Evolutionary conservation across 352 stramenopile genomes (phyloP), one percentile per base, ranked within the genome.

Genomic region (Globisporangium splendens): DNA sequence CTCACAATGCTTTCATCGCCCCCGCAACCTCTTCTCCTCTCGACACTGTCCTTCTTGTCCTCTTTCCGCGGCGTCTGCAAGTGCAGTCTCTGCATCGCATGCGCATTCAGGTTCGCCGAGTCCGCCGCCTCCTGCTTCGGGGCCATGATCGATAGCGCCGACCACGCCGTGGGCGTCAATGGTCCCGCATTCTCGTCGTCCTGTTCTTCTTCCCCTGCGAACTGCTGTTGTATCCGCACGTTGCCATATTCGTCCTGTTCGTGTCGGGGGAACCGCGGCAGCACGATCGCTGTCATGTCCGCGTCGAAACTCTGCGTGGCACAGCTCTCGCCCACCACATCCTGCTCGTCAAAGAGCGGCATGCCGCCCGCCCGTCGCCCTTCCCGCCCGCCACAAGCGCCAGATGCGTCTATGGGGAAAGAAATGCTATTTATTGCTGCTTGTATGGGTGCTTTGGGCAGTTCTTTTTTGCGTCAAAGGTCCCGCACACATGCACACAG

Each of bases 281-380:
- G 18, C 14, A 33, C 17, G 24, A 38, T 10, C 35, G 54, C n/a
- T n/a, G n/a, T 17, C 55, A 61, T 55, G 46, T 65, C 47, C 14
- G 59, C 57, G 49, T 68, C 59, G 35, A 72, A 66, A 35, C 2
- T 10, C 42, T 74, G 61, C 28, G 61, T 68, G 39, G 53, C 35
- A 17, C 61, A 69, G 62, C 68, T 79, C 57, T 75, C 64, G 56
- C 65, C 60, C 46, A 64, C 63, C 22, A 64, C 63, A 60, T 78
- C 70, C 51, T 65, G 56, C 20, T 58, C 35, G 48, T 75, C 69
- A 56, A 75, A 58, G 44, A 35, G 7, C 28, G 28, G 28, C 28
- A 35, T 35, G 28, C 10, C 28, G 28, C 28, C 28, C 3, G 7
- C 7, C 8, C 28, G 28, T 8, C 28, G 28, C 28, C 0, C 28